Conservation (phyloP, 108 stramenopile genomes). For the Skeletonema menzelii region DNA sequence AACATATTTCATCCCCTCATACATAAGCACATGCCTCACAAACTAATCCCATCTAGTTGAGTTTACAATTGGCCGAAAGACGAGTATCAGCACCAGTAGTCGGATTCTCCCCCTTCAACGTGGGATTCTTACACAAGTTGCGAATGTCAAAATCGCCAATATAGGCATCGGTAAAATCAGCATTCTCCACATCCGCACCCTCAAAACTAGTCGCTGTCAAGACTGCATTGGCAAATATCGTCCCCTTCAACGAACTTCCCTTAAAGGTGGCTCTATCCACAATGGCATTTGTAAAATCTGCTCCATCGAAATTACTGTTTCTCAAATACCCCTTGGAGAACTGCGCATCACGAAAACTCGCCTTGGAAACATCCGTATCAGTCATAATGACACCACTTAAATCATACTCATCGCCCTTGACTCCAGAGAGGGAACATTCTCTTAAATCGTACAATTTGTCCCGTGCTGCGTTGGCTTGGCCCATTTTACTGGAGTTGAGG, state of each 20-base stretch:
- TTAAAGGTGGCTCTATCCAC: conserved; percentile 91
- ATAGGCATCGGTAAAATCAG: conserved; percentile 92
- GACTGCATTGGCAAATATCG: conserved; percentile 93
- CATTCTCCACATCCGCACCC: conserved; percentile 87
- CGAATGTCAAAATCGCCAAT: conserved; percentile 91
- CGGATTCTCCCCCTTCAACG: conserved; percentile 93
- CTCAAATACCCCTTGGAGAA: conserved; percentile 88
- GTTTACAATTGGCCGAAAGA: conserved; percentile 41
- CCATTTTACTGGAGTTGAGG: conserved; percentile 83
- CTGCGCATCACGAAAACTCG: conserved; percentile 85
- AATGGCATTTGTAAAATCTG: conserved; percentile 96
- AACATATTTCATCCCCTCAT: neutral
- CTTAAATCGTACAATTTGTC: conserved; percentile 95
- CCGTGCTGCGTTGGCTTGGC: conserved; percentile 95
- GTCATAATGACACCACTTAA: conserved; percentile 88
- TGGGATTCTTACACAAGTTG: conserved; percentile 94
- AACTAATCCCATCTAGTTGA: neutral
- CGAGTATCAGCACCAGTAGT: conserved; percentile 81
- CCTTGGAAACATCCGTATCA: conserved; percentile 83
- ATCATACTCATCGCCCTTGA: conserved; percentile 71
- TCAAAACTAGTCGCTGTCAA: conserved; percentile 93
- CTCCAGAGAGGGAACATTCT: conserved; percentile 70
- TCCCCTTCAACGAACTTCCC: conserved; percentile 72
- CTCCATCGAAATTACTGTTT: conserved; percentile 88
- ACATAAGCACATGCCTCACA: no score